phyloP scores from a whole-genome alignment of 164 flowering plant species.

The Buxus sempervirens region DNA sequence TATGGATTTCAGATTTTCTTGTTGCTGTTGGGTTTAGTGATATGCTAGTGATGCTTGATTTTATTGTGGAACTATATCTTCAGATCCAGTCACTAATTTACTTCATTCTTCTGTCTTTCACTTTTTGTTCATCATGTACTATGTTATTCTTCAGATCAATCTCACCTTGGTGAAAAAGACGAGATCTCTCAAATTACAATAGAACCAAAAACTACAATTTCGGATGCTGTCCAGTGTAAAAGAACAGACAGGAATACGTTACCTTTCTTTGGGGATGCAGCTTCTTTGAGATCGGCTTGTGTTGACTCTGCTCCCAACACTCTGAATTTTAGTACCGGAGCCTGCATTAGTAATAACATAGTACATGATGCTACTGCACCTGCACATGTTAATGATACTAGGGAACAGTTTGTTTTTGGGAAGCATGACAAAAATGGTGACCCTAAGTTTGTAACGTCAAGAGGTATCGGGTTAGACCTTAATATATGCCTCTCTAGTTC shows the following conservation, averaged over 20 bases:
- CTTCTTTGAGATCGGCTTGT: constrained; percentile 8
- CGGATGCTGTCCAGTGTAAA: constrained; percentile 17
- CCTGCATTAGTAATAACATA: constrained; percentile 5
- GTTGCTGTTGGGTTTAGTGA: no score
- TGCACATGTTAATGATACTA: constrained; percentile 12
- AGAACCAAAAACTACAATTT: constrained; percentile 17
- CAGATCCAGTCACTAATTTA: no score
- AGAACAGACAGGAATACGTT: constrained; percentile 16
- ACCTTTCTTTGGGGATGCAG: constrained; percentile 16
- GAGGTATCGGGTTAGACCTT: constrained; percentile 43
- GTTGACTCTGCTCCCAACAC: constrained; percentile 10
- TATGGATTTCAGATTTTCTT: no score
- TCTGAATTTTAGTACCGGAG: constrained; percentile 36
- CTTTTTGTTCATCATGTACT: no score
- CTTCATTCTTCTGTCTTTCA: no score
- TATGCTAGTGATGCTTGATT: no score
- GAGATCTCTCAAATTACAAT: constrained; percentile 28
- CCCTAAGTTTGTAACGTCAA: constrained; percentile 16
- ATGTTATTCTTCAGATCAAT: no score
- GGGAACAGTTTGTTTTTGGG: constrained; percentile 2
- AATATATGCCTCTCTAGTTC: constrained; percentile 47
- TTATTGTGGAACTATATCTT: no score
- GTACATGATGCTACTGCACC: constrained; percentile 6
- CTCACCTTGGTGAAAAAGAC: constrained; percentile 17
- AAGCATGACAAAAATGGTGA: constrained; percentile 18